Evolutionary conservation across 495 filamentous ascomycete species (phyloP), one percentile per base, ranked within the genome.

Genomic region (Penicillium riverlandense): DNA sequence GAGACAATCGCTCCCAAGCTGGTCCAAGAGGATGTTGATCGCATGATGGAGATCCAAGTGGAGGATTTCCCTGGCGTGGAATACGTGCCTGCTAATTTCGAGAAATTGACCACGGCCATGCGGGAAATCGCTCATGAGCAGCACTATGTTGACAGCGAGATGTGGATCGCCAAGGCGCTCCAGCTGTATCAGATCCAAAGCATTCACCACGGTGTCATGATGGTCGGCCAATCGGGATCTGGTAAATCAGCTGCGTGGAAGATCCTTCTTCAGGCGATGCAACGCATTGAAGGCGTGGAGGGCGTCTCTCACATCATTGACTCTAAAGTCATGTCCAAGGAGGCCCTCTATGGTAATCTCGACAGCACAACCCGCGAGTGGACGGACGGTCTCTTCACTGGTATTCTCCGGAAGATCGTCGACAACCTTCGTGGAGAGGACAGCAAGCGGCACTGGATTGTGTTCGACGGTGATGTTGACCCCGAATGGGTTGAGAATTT

Each of bases 241-340:
- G 92, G 92, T 50, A 99, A 99, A 67, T 96, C 92, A 41, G 79
- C 84, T 6, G 84, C 90, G 13, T 99, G 94, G 92, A 88, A 87
- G 57, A 82, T 94, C 12, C 76, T 99, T n/a, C 76, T 99, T 9
- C 85, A 91, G 57, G 94, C 92, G 8, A 70, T 99, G 50, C 91
- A 96, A 58, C 79, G 84, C 39, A 83, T 92, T 27, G 91, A 99
- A 62, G 83, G 82, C 13, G 76, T 92, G 27, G 92, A 99, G 67
- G 90, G 94, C 31, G 88, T 97, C 29, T 94, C 80, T 53, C 94
- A 99, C 55, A 86, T 97, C 52, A 99, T 99, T 50, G 92, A 99
- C 63, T 91, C 91, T 15, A 99, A 99, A 68, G 94, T 99, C 59
- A 99, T 99, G 94, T 95, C 90, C 30, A 99, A 99, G 66, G 92